Evolutionary conservation across 2,329 filamentous ascomycete genomes (phyloP).

Genomic region (Verticillium nonalfalfae): DNA sequence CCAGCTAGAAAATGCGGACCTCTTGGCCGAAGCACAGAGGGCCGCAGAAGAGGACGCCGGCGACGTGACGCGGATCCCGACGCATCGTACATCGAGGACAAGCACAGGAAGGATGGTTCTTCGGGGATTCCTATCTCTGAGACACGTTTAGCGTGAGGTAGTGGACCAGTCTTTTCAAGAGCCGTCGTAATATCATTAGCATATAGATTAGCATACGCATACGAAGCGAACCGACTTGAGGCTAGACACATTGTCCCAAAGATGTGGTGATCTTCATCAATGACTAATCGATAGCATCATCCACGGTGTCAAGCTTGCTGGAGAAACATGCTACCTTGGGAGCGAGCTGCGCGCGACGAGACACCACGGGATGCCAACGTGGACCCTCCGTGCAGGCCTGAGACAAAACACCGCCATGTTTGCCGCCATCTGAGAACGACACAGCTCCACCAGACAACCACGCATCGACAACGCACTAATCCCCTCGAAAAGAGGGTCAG

Average conservation of each 20-base stretch:
- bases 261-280: too few relatives aligned
- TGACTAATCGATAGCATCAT: neutral
- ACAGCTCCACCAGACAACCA: neutral
- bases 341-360: too few relatives aligned
- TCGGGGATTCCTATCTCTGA: neutral
- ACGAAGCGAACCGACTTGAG: neutral
- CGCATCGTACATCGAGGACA: neutral
- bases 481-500: neutral
- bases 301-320: too few relatives aligned
- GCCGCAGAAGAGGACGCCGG: slow-evolving; percentile 2
- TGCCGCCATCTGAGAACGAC: neutral
- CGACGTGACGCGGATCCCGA: slow-evolving; percentile 1
- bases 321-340: too few relatives aligned
- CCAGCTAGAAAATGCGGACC: slow-evolving; percentile 4
- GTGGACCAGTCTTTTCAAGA: neutral
- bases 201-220: neutral
- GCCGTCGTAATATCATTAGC: neutral
- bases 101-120: neutral
- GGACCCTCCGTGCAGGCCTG: neutral
- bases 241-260: neutral
- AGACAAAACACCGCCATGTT: neutral
- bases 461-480: neutral
- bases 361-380: too few relatives aligned
- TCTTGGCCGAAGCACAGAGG: slow-evolving; percentile 1
- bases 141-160: neutral